Conservation (phyloP, 1,284 basidiomycete species). For the Thelephora terrestris region DNA sequence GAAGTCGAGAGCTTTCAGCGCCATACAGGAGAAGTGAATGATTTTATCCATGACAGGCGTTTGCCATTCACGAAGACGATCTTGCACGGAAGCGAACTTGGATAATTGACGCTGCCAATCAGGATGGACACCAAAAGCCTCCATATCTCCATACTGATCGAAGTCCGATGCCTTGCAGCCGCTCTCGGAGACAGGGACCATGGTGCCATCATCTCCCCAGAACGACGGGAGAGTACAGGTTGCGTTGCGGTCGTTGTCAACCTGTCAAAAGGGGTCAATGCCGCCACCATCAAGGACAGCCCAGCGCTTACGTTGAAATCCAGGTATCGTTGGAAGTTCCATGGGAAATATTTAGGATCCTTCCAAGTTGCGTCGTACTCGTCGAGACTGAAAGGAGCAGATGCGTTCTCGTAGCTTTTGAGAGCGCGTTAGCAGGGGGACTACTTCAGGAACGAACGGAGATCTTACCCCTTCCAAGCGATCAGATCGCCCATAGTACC, state of each 20-base stretch:
- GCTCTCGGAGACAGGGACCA: slow-evolving; percentile 43
- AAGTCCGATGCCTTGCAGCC: slow-evolving; percentile 80
- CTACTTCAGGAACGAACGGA: neutral
- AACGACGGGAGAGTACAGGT: slow-evolving; percentile 71
- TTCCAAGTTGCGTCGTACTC: slow-evolving; percentile 77
- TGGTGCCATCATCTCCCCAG: slow-evolving; percentile 66
- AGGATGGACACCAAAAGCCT: slow-evolving; percentile 92
- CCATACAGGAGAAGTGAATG: slow-evolving; percentile 71
- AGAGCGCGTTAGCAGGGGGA: neutral
- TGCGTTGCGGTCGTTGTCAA: slow-evolving; percentile 55
- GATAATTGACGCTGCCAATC: slow-evolving; percentile 89
- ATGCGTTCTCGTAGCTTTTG: slow-evolving; percentile 62
- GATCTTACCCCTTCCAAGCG: slow-evolving; percentile 65
- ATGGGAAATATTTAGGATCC: slow-evolving; percentile 64
- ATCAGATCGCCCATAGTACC: slow-evolving; percentile 85
- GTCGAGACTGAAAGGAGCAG: slow-evolving; percentile 66
- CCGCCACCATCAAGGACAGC: slow-evolving; percentile 1
- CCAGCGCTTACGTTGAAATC: slow-evolving; percentile 56
- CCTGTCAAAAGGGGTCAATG: slow-evolving; percentile 26
- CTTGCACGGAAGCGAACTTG: slow-evolving; percentile 91
- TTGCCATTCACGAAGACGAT: slow-evolving; percentile 86
- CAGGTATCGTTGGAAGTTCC: slow-evolving; percentile 75
- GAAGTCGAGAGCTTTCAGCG: slow-evolving; percentile 77
- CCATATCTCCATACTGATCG: slow-evolving; percentile 91
- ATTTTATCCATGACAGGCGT: slow-evolving; percentile 68